These are phyloP conservation scores for Casuarina equisetifolia DNA, from an alignment of 306 rosid genomes.

Conservation along the genomic window DNA sequence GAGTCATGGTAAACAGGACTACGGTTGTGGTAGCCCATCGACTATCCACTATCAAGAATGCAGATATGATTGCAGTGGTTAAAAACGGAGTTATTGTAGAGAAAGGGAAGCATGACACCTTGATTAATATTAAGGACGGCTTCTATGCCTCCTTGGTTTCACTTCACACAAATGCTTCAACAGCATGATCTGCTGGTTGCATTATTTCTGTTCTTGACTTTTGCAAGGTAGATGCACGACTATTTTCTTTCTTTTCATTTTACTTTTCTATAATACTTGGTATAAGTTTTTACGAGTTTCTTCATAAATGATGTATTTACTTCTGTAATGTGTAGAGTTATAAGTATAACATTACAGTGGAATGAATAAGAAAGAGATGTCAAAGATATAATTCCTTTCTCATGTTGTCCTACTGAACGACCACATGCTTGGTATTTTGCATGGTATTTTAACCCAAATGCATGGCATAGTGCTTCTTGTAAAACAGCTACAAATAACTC, in stretches of 20 bases:
- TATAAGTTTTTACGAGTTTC: background rate
- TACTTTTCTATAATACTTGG: no score
- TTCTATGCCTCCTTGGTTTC: constrained; percentile 35
- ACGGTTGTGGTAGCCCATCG: constrained; percentile 42
- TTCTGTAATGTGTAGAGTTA: background rate
- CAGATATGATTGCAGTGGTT: constrained; percentile 63
- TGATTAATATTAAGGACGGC: constrained; percentile 30
- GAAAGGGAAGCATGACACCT: constrained; percentile 32
- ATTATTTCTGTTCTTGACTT: background rate
- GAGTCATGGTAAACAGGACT: constrained; percentile 32
- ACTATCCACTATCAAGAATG: constrained; percentile 56
- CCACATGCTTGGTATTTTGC: no score
- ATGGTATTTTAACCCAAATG: no score
- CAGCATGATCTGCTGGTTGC: background rate
- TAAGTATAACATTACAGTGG: background rate
- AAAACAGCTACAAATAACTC: no score
- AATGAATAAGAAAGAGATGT: background rate
- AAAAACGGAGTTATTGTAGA: constrained; percentile 41
- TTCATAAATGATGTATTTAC: background rate
- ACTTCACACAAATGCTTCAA: constrained; percentile 35
- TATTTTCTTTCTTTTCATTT: background rate
- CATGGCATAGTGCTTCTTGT: no score
- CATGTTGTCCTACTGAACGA: no score
- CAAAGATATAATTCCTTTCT: no score
- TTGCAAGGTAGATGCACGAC: background rate